Evolutionary conservation across 2,329 filamentous ascomycete species (phyloP).

Genomic region (Zasmidium cellare): DNA sequence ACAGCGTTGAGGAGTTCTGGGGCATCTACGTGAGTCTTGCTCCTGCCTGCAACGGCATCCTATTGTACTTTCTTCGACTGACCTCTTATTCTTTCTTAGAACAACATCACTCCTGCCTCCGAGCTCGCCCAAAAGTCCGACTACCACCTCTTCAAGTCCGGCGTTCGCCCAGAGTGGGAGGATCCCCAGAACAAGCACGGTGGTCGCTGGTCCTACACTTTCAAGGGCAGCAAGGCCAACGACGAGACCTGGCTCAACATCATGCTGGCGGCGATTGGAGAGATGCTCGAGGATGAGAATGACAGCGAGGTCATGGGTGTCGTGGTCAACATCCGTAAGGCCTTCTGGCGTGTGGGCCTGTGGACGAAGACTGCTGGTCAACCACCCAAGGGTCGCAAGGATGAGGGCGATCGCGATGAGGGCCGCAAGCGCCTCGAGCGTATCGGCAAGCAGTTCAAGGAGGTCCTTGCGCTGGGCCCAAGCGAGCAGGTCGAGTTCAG

Average conservation of each 20-base stretch:
- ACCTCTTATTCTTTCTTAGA: constrained; percentile 55
- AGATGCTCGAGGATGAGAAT: constrained; percentile 91
- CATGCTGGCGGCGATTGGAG: constrained; percentile 94
- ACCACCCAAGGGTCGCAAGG: constrained; percentile 71
- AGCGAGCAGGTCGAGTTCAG: constrained; percentile 88
- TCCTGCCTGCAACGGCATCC: not conserved
- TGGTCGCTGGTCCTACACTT: constrained; percentile 97
- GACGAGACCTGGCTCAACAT: constrained; percentile 99
- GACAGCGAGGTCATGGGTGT: constrained; percentile 99
- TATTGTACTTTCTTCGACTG: constrained; percentile 11
- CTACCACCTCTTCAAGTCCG: constrained; percentile 98
- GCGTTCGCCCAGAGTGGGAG: constrained; percentile 97
- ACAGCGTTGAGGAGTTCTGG: constrained; percentile 99
- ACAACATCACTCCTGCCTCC: constrained; percentile 96
- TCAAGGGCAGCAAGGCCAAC: constrained; percentile 92
- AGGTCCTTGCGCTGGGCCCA: constrained; percentile 75
- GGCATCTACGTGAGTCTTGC: constrained; percentile 82
- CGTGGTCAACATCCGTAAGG: constrained; percentile 97
- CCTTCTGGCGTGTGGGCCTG: constrained; percentile 94
- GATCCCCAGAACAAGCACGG: constrained; percentile 98
- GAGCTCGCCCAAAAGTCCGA: constrained; percentile 97
- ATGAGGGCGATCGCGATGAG: constrained; percentile 60
- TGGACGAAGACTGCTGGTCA: constrained; percentile 92
- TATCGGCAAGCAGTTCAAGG: constrained; percentile 92
- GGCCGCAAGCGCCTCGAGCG: constrained; percentile 79